Evolutionary conservation across 768 basidiomycete species (phyloP).

Genomic region (Tricholoma matsutake): DNA sequence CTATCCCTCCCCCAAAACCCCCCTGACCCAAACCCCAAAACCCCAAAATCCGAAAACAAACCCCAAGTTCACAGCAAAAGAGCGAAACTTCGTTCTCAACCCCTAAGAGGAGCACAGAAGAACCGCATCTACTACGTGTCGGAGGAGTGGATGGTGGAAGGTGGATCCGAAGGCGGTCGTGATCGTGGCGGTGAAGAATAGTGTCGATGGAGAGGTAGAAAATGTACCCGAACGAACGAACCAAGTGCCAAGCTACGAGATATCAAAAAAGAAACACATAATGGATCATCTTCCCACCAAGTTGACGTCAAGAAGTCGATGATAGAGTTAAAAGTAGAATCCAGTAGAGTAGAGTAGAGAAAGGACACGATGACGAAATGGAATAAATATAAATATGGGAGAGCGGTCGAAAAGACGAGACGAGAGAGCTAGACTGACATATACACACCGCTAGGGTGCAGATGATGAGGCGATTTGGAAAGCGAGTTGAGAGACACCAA

Average conservation of each 20-base stretch:
- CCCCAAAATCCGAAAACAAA: not conserved
- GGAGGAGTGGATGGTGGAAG: not conserved
- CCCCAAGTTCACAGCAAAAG: not conserved
- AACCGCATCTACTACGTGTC: not conserved
- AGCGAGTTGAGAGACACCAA: not conserved
- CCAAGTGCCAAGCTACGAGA: not conserved
- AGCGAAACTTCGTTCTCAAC: constrained; percentile 1
- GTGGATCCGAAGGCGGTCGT: not conserved
- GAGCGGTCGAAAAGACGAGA: not conserved
- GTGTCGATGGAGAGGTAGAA: not conserved
- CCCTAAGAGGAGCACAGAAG: constrained; percentile 6
- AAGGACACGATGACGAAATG: not conserved
- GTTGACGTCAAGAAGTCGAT: not conserved
- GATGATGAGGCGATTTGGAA: not conserved
- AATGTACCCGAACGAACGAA: not conserved
- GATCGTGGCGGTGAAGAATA: not conserved
- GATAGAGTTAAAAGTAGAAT: not conserved
- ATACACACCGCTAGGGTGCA: not conserved
- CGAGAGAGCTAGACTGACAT: not conserved
- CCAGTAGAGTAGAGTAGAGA: not conserved
- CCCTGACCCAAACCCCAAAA: too few species aligned
- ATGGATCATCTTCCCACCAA: not conserved
- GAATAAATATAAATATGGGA: not conserved
- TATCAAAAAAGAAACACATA: not conserved
- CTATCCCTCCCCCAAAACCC: not conserved